phyloP scores from a whole-genome alignment of 768 basidiomycete species.

The Trametes villosa region DNA sequence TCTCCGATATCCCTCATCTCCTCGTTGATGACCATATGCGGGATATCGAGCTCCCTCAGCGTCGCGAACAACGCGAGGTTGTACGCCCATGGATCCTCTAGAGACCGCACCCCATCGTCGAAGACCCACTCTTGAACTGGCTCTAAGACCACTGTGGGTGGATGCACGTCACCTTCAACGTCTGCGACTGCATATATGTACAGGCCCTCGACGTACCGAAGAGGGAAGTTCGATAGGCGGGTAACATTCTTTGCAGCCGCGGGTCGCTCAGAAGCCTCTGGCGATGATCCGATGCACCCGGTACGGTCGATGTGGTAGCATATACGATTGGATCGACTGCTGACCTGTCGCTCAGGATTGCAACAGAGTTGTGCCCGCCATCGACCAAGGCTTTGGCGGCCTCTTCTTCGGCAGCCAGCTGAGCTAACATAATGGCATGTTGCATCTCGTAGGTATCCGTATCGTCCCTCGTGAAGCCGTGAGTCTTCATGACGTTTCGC shows the following conservation, averaged over 20 bases:
- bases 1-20: too few relatives aligned
- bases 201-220: too few relatives aligned
- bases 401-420: slow-evolving; percentile 49
- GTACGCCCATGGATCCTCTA: too few relatives aligned
- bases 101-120: too few relatives aligned
- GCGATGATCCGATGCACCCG: slow-evolving; percentile 41
- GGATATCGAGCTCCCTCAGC: too few relatives aligned
- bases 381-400: slow-evolving; percentile 16
- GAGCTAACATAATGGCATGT: slow-evolving; percentile 60
- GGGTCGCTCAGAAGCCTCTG: slow-evolving; percentile 41
- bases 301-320: slow-evolving; percentile 49
- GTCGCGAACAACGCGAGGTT: too few relatives aligned
- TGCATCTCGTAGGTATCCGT: slow-evolving; percentile 63
- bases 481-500: slow-evolving; percentile 54
- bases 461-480: slow-evolving; percentile 57
- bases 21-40: too few relatives aligned
- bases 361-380: not conserved
- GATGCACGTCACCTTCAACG: too few relatives aligned
- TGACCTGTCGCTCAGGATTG: slow-evolving; percentile 63
- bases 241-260: slow-evolving; percentile 47
- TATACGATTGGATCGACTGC: slow-evolving; percentile 69
- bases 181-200: too few relatives aligned
- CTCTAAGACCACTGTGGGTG: too few relatives aligned
- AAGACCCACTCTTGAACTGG: too few relatives aligned
- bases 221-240: slow-evolving; percentile 47